These are phyloP conservation scores for Vitis labrusca DNA, from an alignment of 164 flowering plant genomes.

Conservation along the genomic window DNA sequence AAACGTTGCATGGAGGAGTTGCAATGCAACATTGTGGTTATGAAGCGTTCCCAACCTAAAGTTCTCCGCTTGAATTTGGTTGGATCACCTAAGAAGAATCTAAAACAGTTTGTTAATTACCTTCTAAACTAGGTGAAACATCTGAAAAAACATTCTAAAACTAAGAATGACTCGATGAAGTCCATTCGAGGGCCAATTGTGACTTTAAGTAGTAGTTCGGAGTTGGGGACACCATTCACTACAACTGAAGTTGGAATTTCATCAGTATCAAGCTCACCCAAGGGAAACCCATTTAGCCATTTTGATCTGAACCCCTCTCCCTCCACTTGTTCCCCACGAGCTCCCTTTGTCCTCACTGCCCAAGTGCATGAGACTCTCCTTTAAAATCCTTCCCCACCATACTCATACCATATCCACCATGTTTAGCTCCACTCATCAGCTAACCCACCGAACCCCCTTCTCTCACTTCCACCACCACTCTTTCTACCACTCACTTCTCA, in stretches of 20 bases:
- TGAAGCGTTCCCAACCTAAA: constrained; percentile 68
- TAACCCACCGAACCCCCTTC: too few relatives aligned
- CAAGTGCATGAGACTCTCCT: too few relatives aligned
- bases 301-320: too few relatives aligned
- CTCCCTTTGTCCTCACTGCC: too few relatives aligned
- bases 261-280: constrained; percentile 48
- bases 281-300: too few relatives aligned
- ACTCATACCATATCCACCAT: too few relatives aligned
- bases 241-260: constrained; percentile 60
- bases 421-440: too few relatives aligned
- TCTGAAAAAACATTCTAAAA: constrained; percentile 27
- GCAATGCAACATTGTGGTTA: constrained; percentile 72
- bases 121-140: constrained; percentile 27
- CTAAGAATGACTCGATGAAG: constrained; percentile 22
- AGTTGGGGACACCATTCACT: constrained; percentile 49
- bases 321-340: too few relatives aligned
- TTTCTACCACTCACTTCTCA: too few relatives aligned
- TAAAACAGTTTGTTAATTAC: constrained; percentile 21
- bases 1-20: constrained; percentile 75
- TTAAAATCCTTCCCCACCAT: too few relatives aligned
- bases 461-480: too few relatives aligned
- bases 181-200: constrained; percentile 40
- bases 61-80: constrained; percentile 70
- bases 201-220: constrained; percentile 57
- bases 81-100: constrained; percentile 49